A percentile compares a stretch with the other conserved stretches of the same genome.
phyloP scores from a whole-genome alignment of 495 filamentous ascomycete species.

The Pseudevernia furfuracea region DNA sequence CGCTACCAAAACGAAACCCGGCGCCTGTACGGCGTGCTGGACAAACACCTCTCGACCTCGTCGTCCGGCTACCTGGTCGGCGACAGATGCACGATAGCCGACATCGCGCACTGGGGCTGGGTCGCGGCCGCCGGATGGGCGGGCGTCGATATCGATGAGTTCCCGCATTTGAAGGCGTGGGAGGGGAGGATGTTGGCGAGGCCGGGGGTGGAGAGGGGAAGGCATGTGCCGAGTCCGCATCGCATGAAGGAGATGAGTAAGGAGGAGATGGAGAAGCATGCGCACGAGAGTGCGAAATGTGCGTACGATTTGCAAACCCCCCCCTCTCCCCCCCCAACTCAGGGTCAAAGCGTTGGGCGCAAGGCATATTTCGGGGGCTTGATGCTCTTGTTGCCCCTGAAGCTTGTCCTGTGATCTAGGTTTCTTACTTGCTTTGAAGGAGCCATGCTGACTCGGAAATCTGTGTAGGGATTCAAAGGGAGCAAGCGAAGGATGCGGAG shows the following conservation, averaged over 20 bases:
- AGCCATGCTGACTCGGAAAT: background rate
- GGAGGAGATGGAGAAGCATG: conserved; percentile 45
- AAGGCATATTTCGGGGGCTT: background rate
- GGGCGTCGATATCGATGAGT: conserved; percentile 68
- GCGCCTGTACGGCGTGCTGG: conserved; percentile 72
- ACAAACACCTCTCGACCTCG: conserved; percentile 59
- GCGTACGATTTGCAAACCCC: background rate
- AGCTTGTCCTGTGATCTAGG: background rate
- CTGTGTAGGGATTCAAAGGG: conserved; percentile 43
- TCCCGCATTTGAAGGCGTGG: conserved; percentile 72
- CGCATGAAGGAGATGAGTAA: conserved; percentile 54
- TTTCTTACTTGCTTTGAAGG: background rate
- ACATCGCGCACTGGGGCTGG: conserved; percentile 79
- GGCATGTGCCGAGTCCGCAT: conserved; percentile 65
- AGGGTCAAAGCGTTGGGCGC: background rate
- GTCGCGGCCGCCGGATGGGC: conserved; percentile 56
- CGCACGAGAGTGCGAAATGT: conserved; percentile 43
- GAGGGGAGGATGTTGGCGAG: conserved; percentile 57
- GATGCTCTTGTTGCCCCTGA: background rate
- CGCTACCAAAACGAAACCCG: conserved; percentile 77
- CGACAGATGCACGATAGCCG: conserved; percentile 72
- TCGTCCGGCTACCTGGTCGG: conserved; percentile 69
- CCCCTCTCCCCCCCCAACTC: background rate
- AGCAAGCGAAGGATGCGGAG: conserved; percentile 54
- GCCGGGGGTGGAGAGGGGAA: conserved; percentile 66